Evolutionary conservation across 805 yeast genomes (phyloP), one percentile per base, ranked within the genome.

Genomic region (Candida ulmi): DNA sequence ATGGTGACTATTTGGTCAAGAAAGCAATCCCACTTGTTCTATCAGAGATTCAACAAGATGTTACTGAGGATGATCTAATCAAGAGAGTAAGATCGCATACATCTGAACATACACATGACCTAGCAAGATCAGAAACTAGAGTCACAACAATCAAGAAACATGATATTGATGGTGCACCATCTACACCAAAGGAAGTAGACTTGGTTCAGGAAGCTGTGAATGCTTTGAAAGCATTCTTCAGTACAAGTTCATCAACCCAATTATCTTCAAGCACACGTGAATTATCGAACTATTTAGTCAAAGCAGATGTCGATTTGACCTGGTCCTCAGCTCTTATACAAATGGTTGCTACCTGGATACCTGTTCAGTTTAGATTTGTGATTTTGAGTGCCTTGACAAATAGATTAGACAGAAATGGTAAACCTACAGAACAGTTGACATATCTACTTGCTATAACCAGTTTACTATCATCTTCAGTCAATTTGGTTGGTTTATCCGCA

Each of bases 401-500:
- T 11, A 61, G 61, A 23, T 43, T 69, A 18, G 50, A 54, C 35
- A 43, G 39, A 35, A 19, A 43, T 39, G 37, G 45, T 36, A 31
- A 40, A 40, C 26, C 43, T 12, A 31, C 21, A 41, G 63, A 42
- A 46, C 60, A 35, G 44, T 29, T 54, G 23, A 44, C 65, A 25
- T 61, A 68, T 30, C 65, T 80, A 23, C 60, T 61, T 35, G 57
- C 73, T 39, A 65, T 79, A 8, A 62, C 79, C 9, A 80, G 81
- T 11, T 62, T 88, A 24, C 66, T 90, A n/a, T 71, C 82, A 1
- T 81, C 93, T 0, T 80, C 80, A 30, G 87, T 87, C 31, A 87
- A 83, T 57, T 77, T 91, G 71, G 82, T 88, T 45, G 97, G 97
- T 0, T 65, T 93, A 33, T 83, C 96, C 11, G 84, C 88, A 6